Evolutionary conservation across 345 rosid species (phyloP), one percentile per base, ranked within the genome.

Genomic region (Eucalyptus curtisii): DNA sequence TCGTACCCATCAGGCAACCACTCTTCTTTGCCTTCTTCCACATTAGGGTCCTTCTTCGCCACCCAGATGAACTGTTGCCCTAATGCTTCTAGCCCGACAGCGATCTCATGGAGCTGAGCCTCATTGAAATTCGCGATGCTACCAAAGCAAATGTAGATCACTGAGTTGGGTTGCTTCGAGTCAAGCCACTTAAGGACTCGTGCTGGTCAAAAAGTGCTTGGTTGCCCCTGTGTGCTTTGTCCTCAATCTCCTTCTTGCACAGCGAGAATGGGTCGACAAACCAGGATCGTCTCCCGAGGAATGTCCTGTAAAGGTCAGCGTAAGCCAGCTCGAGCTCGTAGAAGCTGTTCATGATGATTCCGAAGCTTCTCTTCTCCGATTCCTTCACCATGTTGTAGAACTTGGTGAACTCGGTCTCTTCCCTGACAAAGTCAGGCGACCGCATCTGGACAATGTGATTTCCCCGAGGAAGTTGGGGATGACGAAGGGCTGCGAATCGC

Each of bases 271-370:
- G 98, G 57, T 97, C 99, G 1, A 96, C 87, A 82, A 87, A 81
- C 96, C 98, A 94, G 25, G 97, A 92, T n/a, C 88, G 92, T 86
- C 90, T 92, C 13, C 93, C 94, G 25, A 93, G 86, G 76, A 66
- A 89, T 3, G 91, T 91, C 90, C 89, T 90, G 86, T 90, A 94
- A 49, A 89, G 88, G 52, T 95, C 96, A 0, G 93, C 92, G 33
- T 95, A 95, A 76, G 57, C 91, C 0, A 93, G 92, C 86, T 97
- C 97, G 7, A 97, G 97, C 94, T 97, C 96, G 15, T 95, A 93
- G 92, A 96, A 95, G 87, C 96, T 96, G 88, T 97, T 95, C 87
- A 95, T 90, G 87, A 96, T 24, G n/a, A 94, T 93, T 30, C 97
- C 97, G 59, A 82, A 95, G 92, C 98, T 93, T 57, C 37, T 87